Conservation (phyloP, 139 green algal species). For the Monoraphidium neglectum region DNA sequence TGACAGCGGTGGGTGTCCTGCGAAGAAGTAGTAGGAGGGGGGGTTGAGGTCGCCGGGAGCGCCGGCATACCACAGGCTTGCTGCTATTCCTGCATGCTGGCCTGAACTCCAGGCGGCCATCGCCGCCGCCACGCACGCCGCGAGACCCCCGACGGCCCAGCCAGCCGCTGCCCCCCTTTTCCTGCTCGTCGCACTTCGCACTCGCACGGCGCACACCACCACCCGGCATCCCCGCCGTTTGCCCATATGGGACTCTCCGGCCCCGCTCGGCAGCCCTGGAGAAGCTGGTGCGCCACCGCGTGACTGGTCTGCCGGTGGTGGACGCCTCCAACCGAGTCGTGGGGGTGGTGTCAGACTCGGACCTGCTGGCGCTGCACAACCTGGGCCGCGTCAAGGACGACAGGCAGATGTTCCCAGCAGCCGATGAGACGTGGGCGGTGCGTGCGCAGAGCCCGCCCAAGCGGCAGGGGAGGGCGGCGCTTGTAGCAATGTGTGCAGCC, state of each 20-base stretch:
- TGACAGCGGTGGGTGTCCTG: conserved; percentile 39
- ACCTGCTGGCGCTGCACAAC: conserved; percentile 77
- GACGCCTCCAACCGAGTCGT: conserved; percentile 45
- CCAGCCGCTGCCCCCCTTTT: too few relatives aligned
- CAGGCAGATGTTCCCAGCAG: conserved; percentile 60
- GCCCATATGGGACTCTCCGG: neutral
- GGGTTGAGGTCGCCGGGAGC: too few relatives aligned
- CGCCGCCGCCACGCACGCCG: too few relatives aligned
- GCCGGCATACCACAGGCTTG: neutral
- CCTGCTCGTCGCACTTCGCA: too few relatives aligned
- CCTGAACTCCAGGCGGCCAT: neutral
- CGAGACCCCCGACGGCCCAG: too few relatives aligned
- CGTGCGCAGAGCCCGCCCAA: neutral
- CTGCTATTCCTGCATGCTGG: neutral
- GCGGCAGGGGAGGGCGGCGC: neutral
- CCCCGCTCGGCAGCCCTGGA: conserved; percentile 45
- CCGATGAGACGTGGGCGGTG: conserved; percentile 58
- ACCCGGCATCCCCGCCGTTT: too few relatives aligned
- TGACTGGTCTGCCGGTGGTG: conserved; percentile 68
- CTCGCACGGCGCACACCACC: too few relatives aligned
- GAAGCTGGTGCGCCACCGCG: conserved; percentile 53
- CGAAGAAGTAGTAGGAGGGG: too few relatives aligned
- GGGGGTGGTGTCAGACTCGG: conserved; percentile 83
- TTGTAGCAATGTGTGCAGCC: neutral
- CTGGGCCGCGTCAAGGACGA: conserved; percentile 49